Base-by-base conservation (phyloP, 768 basidiomycete species). In the Termitomyces sp. region DNA sequence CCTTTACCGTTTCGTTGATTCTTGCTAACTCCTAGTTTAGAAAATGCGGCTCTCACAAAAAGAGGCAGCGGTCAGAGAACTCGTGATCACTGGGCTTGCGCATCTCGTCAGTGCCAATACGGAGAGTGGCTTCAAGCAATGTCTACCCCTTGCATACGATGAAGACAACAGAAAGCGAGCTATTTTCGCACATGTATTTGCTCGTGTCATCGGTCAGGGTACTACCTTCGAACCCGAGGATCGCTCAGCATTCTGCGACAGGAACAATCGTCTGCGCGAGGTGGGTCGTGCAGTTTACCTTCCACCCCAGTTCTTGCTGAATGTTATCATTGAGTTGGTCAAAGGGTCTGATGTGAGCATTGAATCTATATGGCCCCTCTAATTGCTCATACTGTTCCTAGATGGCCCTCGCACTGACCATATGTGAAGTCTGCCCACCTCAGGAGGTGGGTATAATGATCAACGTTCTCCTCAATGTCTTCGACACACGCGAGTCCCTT, bases 101-200 rank as follows among this genome's bases (percentile, higher is more conserved):
- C 88, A 94, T 63, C 79, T 96, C 7, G 87, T 96, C 58, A 84
- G 82, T 38, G 84, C 92, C 13, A 96, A 96, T 69, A 87, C 91
- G 16, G 92, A 95, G 68, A 89, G 86, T 66, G 94, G 92, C 6
- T 86, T 96, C 69, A 94, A 94, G 71, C 92, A 96, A 70, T 94
- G 90, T 67, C 83, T 96, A 22, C 77, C 86, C 5, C 78, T 91
- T 61, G 91, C 90, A 1, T 94, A 92, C 66, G 88, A 92, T 67
- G 71, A 78, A 22, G 90, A 95, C 68, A 76, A 81, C 28, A 75
- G 82, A 42, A 87, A 89, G 67, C 84, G 92, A 15, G 80, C 84
- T 11, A 92, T 94, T 28, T 97, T 95, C 68, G 86, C 92, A 15
- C 87, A 90, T 66, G 88, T 94, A 7, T 92, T 96, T 70, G 86